A percentile compares a stretch with the other conserved stretches of the same genome.
Evolutionary conservation across 805 yeast genomes (phyloP).

Genomic region (Barnettozyma wickerhamii): DNA sequence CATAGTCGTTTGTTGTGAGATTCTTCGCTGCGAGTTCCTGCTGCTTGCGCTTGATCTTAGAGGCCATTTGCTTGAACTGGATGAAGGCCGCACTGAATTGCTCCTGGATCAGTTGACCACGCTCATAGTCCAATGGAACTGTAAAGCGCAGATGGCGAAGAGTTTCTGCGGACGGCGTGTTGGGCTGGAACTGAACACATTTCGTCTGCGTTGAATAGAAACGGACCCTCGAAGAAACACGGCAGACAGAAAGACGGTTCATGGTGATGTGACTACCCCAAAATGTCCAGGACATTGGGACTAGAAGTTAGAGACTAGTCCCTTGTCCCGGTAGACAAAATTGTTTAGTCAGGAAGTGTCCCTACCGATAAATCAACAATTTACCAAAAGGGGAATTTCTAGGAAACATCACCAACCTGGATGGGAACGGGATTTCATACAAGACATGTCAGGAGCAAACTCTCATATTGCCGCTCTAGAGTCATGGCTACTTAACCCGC

Average conservation of each 20-base stretch:
- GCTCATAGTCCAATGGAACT: conserved; percentile 34
- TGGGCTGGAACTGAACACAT: conserved; percentile 28
- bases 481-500: conserved; percentile 4
- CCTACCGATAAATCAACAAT: no score
- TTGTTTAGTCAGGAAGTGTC: no score
- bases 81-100: conserved; percentile 52
- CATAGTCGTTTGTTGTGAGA: conserved; percentile 41
- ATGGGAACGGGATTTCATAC: neutral
- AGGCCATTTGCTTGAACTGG: conserved; percentile 49
- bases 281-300: no score
- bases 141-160: conserved; percentile 43
- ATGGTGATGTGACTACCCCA: no score
- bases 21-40: conserved; percentile 36
- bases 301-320: no score
- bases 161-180: conserved; percentile 29
- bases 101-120: conserved; percentile 55
- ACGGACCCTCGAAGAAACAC: neutral
- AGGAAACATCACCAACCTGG: neutral
- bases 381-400: no score
- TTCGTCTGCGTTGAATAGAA: no score
- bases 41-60: conserved; percentile 41
- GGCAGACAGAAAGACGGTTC: neutral
- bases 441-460: neutral
- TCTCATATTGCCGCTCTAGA: conserved; percentile 2
- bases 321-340: no score